Evolutionary conservation across 1,139 yeast species (phyloP), one percentile per base, ranked within the genome.

Genomic region (Ogataea hybrid): DNA sequence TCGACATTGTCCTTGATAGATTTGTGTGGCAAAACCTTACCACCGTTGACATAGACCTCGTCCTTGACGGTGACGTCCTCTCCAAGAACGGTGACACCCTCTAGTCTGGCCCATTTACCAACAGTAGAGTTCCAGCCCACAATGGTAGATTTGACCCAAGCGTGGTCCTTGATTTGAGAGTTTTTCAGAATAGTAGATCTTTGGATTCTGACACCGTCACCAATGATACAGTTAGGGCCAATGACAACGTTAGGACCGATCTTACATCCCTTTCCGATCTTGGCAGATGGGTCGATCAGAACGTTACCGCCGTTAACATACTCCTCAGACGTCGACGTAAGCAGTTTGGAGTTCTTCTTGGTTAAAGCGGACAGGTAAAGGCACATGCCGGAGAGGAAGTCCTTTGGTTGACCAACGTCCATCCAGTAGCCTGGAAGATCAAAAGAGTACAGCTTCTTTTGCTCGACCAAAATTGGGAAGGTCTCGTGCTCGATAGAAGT

Each of bases 381-480:
- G 58, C 89, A 83, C 62, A 97, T 88, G 68, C 99, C 99, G 48
- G 96, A 83, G 59, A 94, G 75, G 82, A 89, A 94, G 72, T 94
- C 99, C 81, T 92, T 92, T 77, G 99, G 99, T 77, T 94, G 99
- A 69, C 99, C 99, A 59, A 94, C 97, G 69, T 94, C 99, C 98
- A 94, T 94, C 99, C 99, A 94, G 86, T 82, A 94, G 54, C 98
- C 98, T 74, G 92, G 97, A 64, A 94, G 81, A 69, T 94, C 99
- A 64, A 87, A 94, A 46, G 97, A 89, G 78, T 83, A 95, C 61
- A 94, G 77, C 52, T 86, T 79, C 64, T 85, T 90, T 65, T 83
- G 75, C 69, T 85, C 94, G 55, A 94, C 97, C 61, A 94, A 80
- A 62, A 76, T 73, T 61, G 99, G 99, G 96, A 94, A 94, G 58